Evolutionary conservation across 106 monocot genomes (phyloP).

Genomic region (Gastrodia elata): DNA sequence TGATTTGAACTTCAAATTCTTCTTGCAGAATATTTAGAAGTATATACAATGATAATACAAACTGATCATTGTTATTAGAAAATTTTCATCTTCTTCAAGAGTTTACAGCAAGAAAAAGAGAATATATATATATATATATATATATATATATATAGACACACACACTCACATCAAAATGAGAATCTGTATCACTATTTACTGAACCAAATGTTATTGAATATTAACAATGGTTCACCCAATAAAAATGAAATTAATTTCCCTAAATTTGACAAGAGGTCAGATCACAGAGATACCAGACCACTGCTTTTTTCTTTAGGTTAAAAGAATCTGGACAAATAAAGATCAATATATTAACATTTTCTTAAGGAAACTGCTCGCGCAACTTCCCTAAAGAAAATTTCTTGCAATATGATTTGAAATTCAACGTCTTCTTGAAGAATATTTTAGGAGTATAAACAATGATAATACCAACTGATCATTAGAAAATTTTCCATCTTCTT

Average conservation of each 20-base stretch:
- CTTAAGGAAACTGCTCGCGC: neutral
- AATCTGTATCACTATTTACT: slow-evolving; percentile 17
- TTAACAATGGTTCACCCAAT: slow-evolving; percentile 30
- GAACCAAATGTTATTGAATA: slow-evolving; percentile 20
- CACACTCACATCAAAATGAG: too few relatives aligned
- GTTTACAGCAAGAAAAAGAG: too few relatives aligned
- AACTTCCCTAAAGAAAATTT: too few relatives aligned
- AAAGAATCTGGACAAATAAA: neutral
- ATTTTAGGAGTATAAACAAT: neutral
- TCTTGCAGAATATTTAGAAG: neutral
- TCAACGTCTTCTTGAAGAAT: neutral
- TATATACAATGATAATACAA: neutral
- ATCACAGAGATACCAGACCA: slow-evolving; percentile 19
- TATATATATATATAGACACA: too few relatives aligned
- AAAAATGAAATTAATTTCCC: slow-evolving; percentile 27
- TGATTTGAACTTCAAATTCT: neutral
- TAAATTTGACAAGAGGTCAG: slow-evolving; percentile 26
- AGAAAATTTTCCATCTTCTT: too few relatives aligned
- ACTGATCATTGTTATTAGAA: too few relatives aligned
- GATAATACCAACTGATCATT: neutral
- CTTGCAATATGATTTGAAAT: too few relatives aligned
- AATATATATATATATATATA: too few relatives aligned
- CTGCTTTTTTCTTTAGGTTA: slow-evolving; percentile 33
- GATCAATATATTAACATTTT: neutral
- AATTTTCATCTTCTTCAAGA: too few relatives aligned